Base-by-base conservation (phyloP, 805 yeast genomes). In the Wickerhamomyces silvicola region DNA sequence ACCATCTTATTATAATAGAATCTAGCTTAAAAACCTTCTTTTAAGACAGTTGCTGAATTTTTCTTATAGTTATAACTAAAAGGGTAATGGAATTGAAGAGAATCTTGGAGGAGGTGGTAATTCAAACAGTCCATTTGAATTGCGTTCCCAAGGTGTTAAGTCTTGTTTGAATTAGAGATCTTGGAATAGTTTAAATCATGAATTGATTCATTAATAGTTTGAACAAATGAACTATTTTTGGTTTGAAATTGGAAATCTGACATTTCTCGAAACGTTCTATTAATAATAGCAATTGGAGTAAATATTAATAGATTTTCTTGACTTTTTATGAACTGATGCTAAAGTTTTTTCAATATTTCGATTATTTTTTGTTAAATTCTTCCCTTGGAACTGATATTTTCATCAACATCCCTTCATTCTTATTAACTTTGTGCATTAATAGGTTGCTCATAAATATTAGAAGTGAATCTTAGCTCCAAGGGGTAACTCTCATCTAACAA, bases 81-180 rank as follows among this genome's bases (percentile, higher is more conserved):
- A 4, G 97, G n/a, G 95, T 32, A 82, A 73, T 22, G 78, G 70
- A 10, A 80, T 74, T 26, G 81, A 74, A 1, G 95, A 78, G 41
- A 86, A 82, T 32, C 83, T 59, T 2, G 96, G 87, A 5, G 96
- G 94, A 0, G 97, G 95, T 2, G 94, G 81, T 11, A 88, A 48
- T 38, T 81, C 78, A 35, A 73, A 68, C 34, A 27, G 24, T 3
- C 43, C 45, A 14, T 34, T 27, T 11, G 14, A 12, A 10, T 39
- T 42, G 3, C 44, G 41, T 11, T 53, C 60, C 46, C 56, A 60
- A 3, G 70, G 68, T 31, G 52, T 46, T 1, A 47, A 15, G 33
- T 64, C 70, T 36, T 57, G 52, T 15, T 47, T 45, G 22, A 60
- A 41, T 16, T 54, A 48, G 11, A 75, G 36, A 75, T 69, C 19